Conservation (phyloP, 2,329 filamentous ascomycete species). For the Pestalotiopsis sp. region DNA sequence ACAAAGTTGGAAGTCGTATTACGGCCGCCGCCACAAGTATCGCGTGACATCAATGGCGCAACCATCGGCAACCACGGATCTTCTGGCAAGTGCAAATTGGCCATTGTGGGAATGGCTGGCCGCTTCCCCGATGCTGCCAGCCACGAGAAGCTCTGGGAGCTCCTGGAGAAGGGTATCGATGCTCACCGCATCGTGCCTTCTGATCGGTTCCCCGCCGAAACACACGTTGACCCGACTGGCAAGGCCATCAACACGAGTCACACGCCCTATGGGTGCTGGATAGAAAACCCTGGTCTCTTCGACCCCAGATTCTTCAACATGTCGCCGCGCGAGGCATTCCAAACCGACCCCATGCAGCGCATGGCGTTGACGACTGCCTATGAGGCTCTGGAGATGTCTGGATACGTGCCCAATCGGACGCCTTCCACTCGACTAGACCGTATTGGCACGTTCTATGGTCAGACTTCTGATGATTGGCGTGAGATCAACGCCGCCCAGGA, state of each 20-base stretch:
- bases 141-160: conserved; percentile 74
- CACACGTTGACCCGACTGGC: conserved; percentile 71
- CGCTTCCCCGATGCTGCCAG: conserved; percentile 75
- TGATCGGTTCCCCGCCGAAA: conserved; percentile 74
- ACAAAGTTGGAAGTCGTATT: conserved; percentile 47
- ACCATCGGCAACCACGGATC: conserved; percentile 51
- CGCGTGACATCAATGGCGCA: conserved; percentile 35
- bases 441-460: conserved; percentile 76
- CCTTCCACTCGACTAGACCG: conserved; percentile 65
- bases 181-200: conserved; percentile 69
- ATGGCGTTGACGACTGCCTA: conserved; percentile 77
- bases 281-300: conserved; percentile 76
- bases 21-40: conserved; percentile 37
- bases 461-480: conserved; percentile 78
- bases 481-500: conserved; percentile 75
- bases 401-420: conserved; percentile 74
- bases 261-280: conserved; percentile 75
- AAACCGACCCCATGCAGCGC: conserved; percentile 82
- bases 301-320: conserved; percentile 88
- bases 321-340: conserved; percentile 78
- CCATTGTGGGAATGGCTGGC: conserved; percentile 83
- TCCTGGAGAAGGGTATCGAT: conserved; percentile 74
- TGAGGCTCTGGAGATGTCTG: conserved; percentile 80
- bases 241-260: conserved; percentile 77
- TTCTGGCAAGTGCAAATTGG: conserved; percentile 67